phyloP scores from a whole-genome alignment of 176 grass and related monocot genomes.

The Raddia guianensis region DNA sequence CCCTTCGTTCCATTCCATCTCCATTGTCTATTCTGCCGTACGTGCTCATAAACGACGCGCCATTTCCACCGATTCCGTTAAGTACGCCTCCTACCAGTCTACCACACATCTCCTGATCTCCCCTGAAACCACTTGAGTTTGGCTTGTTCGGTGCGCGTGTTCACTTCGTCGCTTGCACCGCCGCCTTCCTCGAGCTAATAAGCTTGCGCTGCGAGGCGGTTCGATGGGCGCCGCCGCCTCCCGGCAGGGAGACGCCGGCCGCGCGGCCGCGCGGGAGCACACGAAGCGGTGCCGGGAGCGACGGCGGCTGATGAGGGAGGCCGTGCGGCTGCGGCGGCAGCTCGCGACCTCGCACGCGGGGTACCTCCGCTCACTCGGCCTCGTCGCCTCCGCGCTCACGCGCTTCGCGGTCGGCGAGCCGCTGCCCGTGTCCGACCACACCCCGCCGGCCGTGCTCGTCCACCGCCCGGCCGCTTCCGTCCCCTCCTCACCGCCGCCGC shows the following conservation, averaged over 20 bases:
- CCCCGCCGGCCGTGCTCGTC: conserved; percentile 58
- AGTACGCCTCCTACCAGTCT: background rate
- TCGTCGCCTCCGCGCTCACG: conserved; percentile 61
- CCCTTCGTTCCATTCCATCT: background rate
- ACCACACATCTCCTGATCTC: background rate
- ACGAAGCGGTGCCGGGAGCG: conserved; percentile 76
- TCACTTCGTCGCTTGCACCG: background rate
- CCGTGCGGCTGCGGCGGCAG: conserved; percentile 49
- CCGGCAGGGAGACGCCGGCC: conserved; percentile 21
- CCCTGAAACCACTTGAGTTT: background rate
- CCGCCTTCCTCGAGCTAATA: background rate
- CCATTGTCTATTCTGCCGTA: background rate
- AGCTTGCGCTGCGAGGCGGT: background rate
- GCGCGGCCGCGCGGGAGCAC: conserved; percentile 47
- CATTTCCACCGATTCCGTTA: background rate
- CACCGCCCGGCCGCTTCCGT: conserved; percentile 37
- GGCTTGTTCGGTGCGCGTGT: background rate
- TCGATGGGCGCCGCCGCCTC: conserved; percentile 43
- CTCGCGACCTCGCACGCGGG: conserved; percentile 74
- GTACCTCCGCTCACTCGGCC: conserved; percentile 69
- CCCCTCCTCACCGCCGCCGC: conserved; percentile 35
- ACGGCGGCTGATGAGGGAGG: conserved; percentile 56
- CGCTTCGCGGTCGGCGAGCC: conserved; percentile 81
- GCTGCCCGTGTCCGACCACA: conserved; percentile 68
- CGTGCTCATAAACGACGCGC: conserved; percentile 36